Conservation (phyloP, 306 rosid species). For the Sicyos baderoa region DNA sequence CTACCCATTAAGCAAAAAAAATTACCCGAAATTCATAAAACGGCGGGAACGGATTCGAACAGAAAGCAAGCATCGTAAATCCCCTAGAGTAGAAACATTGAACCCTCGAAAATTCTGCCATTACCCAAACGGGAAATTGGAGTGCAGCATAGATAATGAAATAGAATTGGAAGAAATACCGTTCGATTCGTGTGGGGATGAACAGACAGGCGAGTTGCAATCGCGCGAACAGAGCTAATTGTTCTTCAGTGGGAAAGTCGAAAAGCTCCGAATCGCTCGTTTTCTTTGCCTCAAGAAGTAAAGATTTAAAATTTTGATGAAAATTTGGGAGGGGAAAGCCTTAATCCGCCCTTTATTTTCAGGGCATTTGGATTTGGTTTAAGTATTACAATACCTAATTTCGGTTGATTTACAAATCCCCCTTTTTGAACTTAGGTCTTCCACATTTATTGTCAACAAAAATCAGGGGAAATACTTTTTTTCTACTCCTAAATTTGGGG, state of each 20-base stretch:
- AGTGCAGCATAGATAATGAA: background rate
- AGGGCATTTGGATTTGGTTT: background rate
- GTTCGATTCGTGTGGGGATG: background rate
- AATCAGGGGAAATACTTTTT: too few species aligned
- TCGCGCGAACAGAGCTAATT: constrained; percentile 4
- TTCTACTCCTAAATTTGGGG: too few species aligned
- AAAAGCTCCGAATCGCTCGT: constrained; percentile 18
- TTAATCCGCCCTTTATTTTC: constrained; percentile 13
- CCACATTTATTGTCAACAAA: too few species aligned
- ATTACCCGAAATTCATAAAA: background rate
- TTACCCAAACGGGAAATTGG: background rate
- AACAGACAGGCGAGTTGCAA: background rate
- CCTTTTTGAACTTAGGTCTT: background rate
- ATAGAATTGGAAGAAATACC: background rate
- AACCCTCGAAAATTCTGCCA: constrained; percentile 7
- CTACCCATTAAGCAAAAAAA: background rate
- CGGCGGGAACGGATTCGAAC: background rate
- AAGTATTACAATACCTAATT: background rate
- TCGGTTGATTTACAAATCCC: background rate
- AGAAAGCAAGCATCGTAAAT: background rate
- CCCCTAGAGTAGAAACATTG: background rate
- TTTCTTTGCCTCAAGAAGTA: background rate
- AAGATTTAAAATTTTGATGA: constrained; percentile 9
- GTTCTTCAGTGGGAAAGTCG: constrained; percentile 15
- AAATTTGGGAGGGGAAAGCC: constrained; percentile 9